Percentiles rank a stretch among this genome's conserved stretches.
phyloP scores from a whole-genome alignment of 106 monocot genomes.

The Platanthera guangdongensis region DNA sequence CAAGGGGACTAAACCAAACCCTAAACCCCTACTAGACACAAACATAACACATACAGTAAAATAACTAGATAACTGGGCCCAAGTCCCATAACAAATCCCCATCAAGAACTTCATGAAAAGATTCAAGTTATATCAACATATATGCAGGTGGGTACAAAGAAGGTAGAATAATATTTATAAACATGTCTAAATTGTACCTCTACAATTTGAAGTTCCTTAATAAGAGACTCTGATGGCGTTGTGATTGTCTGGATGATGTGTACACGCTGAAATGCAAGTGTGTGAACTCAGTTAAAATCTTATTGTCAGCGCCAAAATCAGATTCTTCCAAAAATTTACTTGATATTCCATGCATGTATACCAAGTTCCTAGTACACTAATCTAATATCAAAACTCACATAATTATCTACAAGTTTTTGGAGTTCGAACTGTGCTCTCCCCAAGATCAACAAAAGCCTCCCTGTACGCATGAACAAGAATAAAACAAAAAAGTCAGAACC shows the following conservation, averaged over 20 bases:
- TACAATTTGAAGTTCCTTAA: constrained; percentile 52
- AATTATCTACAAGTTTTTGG: constrained; percentile 71
- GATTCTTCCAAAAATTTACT: not conserved
- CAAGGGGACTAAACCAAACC: no score
- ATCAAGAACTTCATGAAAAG: no score
- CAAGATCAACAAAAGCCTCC: constrained; percentile 53
- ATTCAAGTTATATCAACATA: no score
- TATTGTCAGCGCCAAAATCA: not conserved
- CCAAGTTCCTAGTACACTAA: no score
- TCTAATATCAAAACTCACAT: constrained; percentile 26
- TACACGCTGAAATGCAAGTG: constrained; percentile 28
- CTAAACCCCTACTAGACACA: no score
- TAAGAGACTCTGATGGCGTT: constrained; percentile 57
- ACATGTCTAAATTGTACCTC: constrained; percentile 21
- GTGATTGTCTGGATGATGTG: constrained; percentile 49
- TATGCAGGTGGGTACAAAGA: no score
- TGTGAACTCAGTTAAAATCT: no score
- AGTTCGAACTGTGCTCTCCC: constrained; percentile 75
- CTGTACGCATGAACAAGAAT: constrained; percentile 24
- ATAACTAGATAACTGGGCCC: no score
- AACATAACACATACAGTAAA: no score
- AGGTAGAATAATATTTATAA: no score
- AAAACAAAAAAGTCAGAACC: not conserved
- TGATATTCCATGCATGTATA: not conserved
- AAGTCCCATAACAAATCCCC: no score